Percentiles rank a stretch among this genome's conserved stretches.
Evolutionary conservation across 805 yeast genomes (phyloP).

Genomic region (Pichia phayaonensis): DNA sequence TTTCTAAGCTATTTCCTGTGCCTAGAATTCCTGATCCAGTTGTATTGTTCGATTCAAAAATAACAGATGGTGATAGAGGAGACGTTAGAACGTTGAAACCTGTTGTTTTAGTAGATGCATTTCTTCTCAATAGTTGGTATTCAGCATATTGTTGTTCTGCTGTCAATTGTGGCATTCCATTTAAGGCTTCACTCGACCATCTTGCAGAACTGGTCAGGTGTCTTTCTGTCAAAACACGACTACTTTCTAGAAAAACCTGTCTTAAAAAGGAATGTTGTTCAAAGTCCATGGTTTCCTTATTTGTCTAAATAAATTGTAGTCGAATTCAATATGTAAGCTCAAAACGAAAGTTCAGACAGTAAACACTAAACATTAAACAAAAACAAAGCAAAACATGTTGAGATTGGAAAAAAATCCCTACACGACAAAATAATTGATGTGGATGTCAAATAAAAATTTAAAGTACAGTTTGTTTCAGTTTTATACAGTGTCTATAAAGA

Average conservation of each 20-base stretch:
- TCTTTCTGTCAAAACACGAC: conserved; percentile 1
- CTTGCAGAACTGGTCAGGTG: conserved; percentile 14
- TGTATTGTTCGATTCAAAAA: conserved; percentile 1
- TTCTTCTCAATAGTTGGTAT: conserved; percentile 5
- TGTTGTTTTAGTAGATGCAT: neutral
- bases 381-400: neutral
- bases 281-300: conserved; percentile 5
- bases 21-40: neutral
- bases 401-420: neutral
- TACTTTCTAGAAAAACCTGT: conserved; percentile 4
- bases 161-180: conserved; percentile 8
- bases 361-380: neutral
- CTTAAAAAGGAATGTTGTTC: conserved; percentile 2
- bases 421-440: neutral
- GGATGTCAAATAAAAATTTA: neutral
- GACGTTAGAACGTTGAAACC: neutral
- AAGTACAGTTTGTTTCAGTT: neutral
- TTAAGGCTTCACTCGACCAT: conserved; percentile 11
- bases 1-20: neutral
- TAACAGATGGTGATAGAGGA: conserved; percentile 4
- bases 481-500: neutral
- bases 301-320: neutral
- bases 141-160: conserved; percentile 10
- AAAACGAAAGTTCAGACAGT: neutral
- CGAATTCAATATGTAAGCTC: neutral